Base-by-base conservation (phyloP, 495 filamentous ascomycete genomes). In the Xylona heveae region DNA sequence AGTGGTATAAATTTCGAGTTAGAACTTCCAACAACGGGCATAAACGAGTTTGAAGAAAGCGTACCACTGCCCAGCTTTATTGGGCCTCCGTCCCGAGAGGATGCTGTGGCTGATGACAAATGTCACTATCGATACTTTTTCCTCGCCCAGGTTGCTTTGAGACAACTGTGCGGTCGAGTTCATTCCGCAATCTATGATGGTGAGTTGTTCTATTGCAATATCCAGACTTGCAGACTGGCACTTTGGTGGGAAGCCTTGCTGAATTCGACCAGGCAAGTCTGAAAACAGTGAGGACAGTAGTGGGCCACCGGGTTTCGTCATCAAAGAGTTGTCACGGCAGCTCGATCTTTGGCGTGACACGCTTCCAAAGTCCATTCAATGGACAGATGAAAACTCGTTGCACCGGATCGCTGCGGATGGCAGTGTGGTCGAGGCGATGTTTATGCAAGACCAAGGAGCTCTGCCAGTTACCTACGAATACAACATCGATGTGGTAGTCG, bases 91-190 rank as follows among this genome's bases (percentile, higher is more conserved):
- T 47, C 54, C 15, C 55, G 51, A 5, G 10, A 23, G 27, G n/a
- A 22, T 10, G 22, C 7, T 9, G 7, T 7, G 14, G 24, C 18
- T 8, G 35, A 36, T 12, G 40, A 39, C 24, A 32, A 14, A 20
- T 39, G 25, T 6, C 61, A 65, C 33, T 64, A 61, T 32, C 58
- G 63, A 32, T 59, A 64, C 34, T 57, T 68, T 30, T 68, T 67
- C 41, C 55, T 62, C 3, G 65, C 66, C 0, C 64, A 68, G 38
- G 60, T 70, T 33, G 62, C 64, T 4, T 51, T 72, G 19, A 52
- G 64, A n/a, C 49, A 58, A 3, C 43, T 69, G 2, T 53, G 59
- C 9, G 52, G 59, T 8, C 49, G 59, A 15, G 58, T 68, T 22
- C 58, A 69, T 34, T 43, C 46, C 14, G 52, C 44, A 7, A 44